phyloP scores from a whole-genome alignment of 257 asterid genomes.

The Solanum chmielewskii region DNA sequence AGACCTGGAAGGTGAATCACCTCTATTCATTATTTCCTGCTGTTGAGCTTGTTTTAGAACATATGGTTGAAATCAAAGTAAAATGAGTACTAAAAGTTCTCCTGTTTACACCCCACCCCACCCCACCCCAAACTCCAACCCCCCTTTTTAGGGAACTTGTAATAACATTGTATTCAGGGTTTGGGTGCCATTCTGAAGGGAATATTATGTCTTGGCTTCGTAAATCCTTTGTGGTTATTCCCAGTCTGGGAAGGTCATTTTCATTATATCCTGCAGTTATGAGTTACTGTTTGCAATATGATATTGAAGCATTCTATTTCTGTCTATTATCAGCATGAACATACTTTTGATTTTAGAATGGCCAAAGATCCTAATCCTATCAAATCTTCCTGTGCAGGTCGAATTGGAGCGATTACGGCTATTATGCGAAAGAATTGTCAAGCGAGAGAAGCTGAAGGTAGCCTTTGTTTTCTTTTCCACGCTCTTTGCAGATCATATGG shows the following conservation, averaged over 20 bases:
- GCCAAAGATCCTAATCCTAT: background rate
- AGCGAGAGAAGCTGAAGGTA: slow-evolving; percentile 92
- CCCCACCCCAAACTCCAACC: background rate
- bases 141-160: background rate
- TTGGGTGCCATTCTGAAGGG: background rate
- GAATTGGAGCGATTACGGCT: slow-evolving; percentile 96
- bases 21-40: background rate
- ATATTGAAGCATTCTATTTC: background rate
- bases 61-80: background rate
- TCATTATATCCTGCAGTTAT: background rate
- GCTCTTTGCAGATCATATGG: background rate
- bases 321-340: background rate
- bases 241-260: background rate
- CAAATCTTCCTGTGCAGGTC: slow-evolving; percentile 39
- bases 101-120: background rate
- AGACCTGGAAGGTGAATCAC: background rate
- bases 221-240: background rate
- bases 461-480: slow-evolving; percentile 2
- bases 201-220: background rate
- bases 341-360: background rate
- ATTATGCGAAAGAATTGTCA: slow-evolving; percentile 86
- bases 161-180: background rate
- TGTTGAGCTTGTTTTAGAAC: background rate
- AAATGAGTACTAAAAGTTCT: background rate
- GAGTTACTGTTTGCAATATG: background rate